Evolutionary conservation across 2,329 filamentous ascomycete genomes (phyloP), one percentile per base, ranked within the genome.

Genomic region (Podosphaera fusca): DNA sequence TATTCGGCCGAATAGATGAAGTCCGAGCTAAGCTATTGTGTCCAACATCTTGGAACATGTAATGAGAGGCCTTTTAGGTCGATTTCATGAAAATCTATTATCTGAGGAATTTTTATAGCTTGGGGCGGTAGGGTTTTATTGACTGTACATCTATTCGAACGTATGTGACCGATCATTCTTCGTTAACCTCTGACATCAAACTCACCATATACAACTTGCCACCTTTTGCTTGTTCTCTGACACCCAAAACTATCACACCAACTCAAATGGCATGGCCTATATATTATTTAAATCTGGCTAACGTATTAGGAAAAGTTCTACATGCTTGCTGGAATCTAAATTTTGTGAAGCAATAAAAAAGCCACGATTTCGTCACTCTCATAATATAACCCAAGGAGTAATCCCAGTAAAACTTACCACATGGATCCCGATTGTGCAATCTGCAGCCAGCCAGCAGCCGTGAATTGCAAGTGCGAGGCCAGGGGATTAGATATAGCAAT

Each of bases 361-460:
- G 6, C 47, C n/a, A 50, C 14, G 31, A 2, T 31, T 30, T 30
- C n/a, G 29, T 34, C 21, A 50, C 47, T 3, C 29, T 10, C 10
- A 50, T 12, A 50, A 30, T 8, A 50, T 21, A 2, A 10, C 29
- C 21, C 47, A 50, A 2, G 10, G 38, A 42, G n/a, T 14, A 12
- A 4, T 42, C 10, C n/a, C 10, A 14, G 10, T 4, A 12, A 12
- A 12, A 5, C 10, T 42, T 12, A 42, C 3, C 38, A 8, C 68
- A 82, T 83, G 78, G 80, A 84, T 64, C 80, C 80, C 49, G 78
- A 83, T 69, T 84, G 81, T 69, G 80, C 80, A 56, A 80, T 84
- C 65, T 84, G 81, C 68, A 73, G 73, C 64, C 73, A 75, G 60
- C 78, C 80, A 60, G 79, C 80, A 51, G 72, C 71, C 47, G 66